Evolutionary conservation across 2,329 filamentous ascomycete species (phyloP).

Genomic region (Hysterium pulicare): DNA sequence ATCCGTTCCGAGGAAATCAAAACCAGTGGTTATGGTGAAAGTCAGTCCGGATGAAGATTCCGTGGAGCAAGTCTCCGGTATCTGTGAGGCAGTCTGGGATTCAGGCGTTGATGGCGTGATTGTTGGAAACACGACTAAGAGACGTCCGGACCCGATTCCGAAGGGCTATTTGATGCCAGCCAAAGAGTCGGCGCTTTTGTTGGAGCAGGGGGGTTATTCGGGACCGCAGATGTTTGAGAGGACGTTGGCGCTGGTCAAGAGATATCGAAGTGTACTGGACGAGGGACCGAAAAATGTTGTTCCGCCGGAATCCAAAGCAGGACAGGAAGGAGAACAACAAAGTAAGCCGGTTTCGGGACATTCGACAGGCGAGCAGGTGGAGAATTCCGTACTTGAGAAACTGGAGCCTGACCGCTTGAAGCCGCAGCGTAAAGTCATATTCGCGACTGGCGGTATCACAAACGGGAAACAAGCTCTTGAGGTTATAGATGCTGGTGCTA

Average conservation of each 20-base stretch:
- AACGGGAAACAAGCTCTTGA: constrained; percentile 79
- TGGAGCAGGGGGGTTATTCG: constrained; percentile 83
- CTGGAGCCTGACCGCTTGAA: constrained; percentile 7
- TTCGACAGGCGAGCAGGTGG: constrained; percentile 12
- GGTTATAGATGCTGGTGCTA: constrained; percentile 83
- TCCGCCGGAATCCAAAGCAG: background rate
- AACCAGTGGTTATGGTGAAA: constrained; percentile 92
- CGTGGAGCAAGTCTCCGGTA: constrained; percentile 78
- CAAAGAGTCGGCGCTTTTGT: constrained; percentile 64
- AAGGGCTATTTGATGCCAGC: constrained; percentile 61
- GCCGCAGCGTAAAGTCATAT: constrained; percentile 70
- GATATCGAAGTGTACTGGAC: constrained; percentile 62
- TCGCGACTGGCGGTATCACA: constrained; percentile 90
- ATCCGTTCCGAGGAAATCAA: constrained; percentile 64
- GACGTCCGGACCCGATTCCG: constrained; percentile 68
- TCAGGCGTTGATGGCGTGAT: constrained; percentile 93
- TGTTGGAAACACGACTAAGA: constrained; percentile 94
- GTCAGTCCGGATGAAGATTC: constrained; percentile 94
- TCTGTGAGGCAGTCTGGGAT: constrained; percentile 59
- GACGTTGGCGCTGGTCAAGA: constrained; percentile 72
- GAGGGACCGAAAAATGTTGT: constrained; percentile 36
- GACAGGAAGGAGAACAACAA: background rate
- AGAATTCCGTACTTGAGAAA: constrained; percentile 16
- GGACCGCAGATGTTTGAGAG: constrained; percentile 84
- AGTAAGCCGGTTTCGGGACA: constrained; percentile 9